Percentiles rank a stretch among this genome's conserved stretches.
These are phyloP conservation scores for Thermoascus crustaceus DNA, from an alignment of 2,329 filamentous ascomycete genomes.

Conservation along the genomic window DNA sequence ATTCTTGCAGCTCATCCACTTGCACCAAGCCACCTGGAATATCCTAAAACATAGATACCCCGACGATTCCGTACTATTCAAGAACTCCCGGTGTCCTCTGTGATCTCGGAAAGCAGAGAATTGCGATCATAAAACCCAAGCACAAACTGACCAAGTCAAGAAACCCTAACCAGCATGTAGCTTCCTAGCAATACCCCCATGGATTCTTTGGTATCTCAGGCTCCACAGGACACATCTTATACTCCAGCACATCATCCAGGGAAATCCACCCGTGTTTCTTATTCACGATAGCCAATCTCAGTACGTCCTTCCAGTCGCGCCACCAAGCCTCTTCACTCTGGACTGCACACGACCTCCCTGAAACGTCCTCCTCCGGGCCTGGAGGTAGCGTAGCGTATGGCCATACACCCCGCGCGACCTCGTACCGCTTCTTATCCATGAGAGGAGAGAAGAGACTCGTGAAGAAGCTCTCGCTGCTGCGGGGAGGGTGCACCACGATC, in stretches of 20 bases:
- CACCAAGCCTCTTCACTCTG: slow-evolving; percentile 18
- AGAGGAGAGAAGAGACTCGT: slow-evolving; percentile 17
- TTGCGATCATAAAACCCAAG: not conserved
- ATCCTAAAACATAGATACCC: too few species aligned
- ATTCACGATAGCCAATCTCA: slow-evolving; percentile 7
- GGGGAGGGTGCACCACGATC: slow-evolving; percentile 13
- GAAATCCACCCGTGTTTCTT: slow-evolving; percentile 9
- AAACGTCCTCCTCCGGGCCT: slow-evolving; percentile 2
- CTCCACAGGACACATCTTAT: slow-evolving; percentile 6
- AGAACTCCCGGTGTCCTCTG: too few species aligned
- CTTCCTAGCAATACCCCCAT: not conserved
- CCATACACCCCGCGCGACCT: slow-evolving; percentile 18
- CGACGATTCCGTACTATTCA: too few species aligned
- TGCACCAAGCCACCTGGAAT: too few species aligned
- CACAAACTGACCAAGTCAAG: not conserved
- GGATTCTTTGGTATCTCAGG: slow-evolving; percentile 2
- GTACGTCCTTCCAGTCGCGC: slow-evolving; percentile 16
- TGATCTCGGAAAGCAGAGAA: too few species aligned
- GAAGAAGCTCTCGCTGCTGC: slow-evolving; percentile 7
- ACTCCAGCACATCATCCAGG: slow-evolving; percentile 10
- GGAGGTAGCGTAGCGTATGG: slow-evolving; percentile 10
- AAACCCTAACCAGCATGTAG: not conserved
- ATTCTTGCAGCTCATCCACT: too few species aligned
- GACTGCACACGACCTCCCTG: slow-evolving; percentile 9
- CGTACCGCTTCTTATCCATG: slow-evolving; percentile 16